Percentiles rank a stretch among this genome's conserved stretches.
Conservation (phyloP, 2,329 filamentous ascomycete genomes). For the Beauveria varroae region DNA sequence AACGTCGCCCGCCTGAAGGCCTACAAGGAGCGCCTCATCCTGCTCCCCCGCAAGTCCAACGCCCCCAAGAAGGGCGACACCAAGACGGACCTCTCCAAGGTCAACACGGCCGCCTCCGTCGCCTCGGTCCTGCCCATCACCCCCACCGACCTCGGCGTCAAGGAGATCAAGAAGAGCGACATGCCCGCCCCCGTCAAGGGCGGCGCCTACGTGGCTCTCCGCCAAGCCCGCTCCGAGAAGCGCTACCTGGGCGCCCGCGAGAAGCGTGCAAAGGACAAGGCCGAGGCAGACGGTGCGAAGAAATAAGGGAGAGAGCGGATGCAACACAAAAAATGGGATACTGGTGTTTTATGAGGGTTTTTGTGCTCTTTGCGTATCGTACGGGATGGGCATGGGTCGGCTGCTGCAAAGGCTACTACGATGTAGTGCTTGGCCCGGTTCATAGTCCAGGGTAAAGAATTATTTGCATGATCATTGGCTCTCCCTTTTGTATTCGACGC, state of each 20-base stretch:
- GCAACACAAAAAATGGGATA: slow-evolving; percentile 11
- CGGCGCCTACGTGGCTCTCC: slow-evolving; percentile 80
- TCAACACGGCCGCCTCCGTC: slow-evolving; percentile 45
- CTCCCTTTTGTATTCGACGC: slow-evolving; percentile 25
- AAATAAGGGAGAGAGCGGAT: slow-evolving; percentile 53
- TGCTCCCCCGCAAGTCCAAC: slow-evolving; percentile 94
- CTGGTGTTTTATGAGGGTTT: slow-evolving; percentile 15
- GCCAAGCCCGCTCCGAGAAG: slow-evolving; percentile 75
- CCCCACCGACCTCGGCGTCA: slow-evolving; percentile 57
- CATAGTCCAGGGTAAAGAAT: slow-evolving; percentile 33
- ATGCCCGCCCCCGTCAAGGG: slow-evolving; percentile 68
- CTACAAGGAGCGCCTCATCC: slow-evolving; percentile 92
- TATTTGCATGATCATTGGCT: slow-evolving; percentile 34
- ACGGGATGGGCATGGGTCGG: slow-evolving; percentile 28
- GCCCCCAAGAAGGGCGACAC: slow-evolving; percentile 90
- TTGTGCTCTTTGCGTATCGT: slow-evolving; percentile 15
- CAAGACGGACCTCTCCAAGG: slow-evolving; percentile 69
- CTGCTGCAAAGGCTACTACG: slow-evolving; percentile 27
- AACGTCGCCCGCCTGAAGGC: slow-evolving; percentile 98
- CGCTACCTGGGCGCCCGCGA: slow-evolving; percentile 77
- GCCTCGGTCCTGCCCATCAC: slow-evolving; percentile 62
- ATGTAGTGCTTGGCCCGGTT: slow-evolving; percentile 26
- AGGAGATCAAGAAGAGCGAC: slow-evolving; percentile 75
- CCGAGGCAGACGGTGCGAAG: slow-evolving; percentile 76
- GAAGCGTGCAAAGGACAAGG: slow-evolving; percentile 88